phyloP scores from a whole-genome alignment of 2,329 filamentous ascomycete genomes.

The Emergomyces pasteurianus region DNA sequence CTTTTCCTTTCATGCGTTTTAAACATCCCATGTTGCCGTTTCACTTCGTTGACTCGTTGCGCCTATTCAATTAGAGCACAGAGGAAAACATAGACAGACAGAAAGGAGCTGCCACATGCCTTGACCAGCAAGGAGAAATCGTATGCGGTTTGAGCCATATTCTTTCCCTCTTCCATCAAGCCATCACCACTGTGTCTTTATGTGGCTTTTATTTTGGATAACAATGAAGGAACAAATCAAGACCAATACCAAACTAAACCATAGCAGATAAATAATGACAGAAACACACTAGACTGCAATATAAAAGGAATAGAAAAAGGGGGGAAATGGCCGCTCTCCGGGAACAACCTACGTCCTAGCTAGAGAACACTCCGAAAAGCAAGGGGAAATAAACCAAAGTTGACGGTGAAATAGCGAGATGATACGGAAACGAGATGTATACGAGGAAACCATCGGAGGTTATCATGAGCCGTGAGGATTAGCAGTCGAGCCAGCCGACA shows the following conservation, averaged over 20 bases:
- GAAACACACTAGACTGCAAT: neutral
- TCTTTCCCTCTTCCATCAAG: neutral
- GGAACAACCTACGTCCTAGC: neutral
- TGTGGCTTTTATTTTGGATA: neutral
- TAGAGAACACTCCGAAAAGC: neutral
- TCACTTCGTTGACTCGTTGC: neutral
- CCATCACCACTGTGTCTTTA: neutral
- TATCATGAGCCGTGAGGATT: neutral
- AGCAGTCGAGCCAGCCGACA: neutral
- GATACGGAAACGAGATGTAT: neutral
- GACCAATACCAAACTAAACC: neutral
- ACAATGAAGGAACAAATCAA: neutral
- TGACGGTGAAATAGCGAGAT: neutral
- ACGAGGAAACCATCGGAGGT: neutral
- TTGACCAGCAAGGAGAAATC: neutral
- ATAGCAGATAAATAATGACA: neutral
- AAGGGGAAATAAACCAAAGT: neutral
- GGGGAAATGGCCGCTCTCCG: neutral
- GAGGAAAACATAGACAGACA: neutral
- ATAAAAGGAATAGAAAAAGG: neutral
- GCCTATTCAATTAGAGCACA: neutral
- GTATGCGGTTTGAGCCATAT: neutral
- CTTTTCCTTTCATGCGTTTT: neutral
- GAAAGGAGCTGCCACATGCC: neutral
- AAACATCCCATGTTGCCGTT: neutral